Evolutionary conservation across 2,329 filamentous ascomycete genomes (phyloP).

Genomic region (Parastagonospora avenae): DNA sequence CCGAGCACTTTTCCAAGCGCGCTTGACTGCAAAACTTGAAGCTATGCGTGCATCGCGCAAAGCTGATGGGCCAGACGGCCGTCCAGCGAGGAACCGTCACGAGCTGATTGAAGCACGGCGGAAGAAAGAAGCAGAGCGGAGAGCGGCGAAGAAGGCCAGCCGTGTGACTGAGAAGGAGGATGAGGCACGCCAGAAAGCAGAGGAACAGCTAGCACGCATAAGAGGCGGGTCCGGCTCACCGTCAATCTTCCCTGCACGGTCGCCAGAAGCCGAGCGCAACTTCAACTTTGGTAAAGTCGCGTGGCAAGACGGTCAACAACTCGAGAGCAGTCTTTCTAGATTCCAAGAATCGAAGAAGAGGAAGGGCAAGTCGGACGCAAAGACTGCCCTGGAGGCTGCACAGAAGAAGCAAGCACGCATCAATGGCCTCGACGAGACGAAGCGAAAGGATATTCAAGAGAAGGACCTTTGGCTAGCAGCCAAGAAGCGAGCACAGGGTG

Average conservation of each 20-base stretch:
- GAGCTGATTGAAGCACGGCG: slow-evolving; percentile 90
- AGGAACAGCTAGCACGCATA: slow-evolving; percentile 61
- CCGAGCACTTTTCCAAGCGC: slow-evolving; percentile 76
- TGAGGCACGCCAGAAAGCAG: slow-evolving; percentile 68
- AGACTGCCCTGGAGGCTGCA: slow-evolving; percentile 81
- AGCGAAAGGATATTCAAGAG: slow-evolving; percentile 84
- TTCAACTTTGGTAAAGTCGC: slow-evolving; percentile 92
- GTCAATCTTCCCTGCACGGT: slow-evolving; percentile 53
- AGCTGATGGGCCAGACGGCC: slow-evolving; percentile 81
- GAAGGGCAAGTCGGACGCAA: slow-evolving; percentile 83
- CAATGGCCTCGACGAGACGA: slow-evolving; percentile 74
- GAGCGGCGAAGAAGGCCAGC: slow-evolving; percentile 86
- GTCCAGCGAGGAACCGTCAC: slow-evolving; percentile 82
- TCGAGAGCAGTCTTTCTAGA: slow-evolving; percentile 71
- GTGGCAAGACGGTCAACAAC: slow-evolving; percentile 81
- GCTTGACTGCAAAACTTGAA: slow-evolving; percentile 82
- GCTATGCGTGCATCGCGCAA: slow-evolving; percentile 84
- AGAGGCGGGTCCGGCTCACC: slow-evolving; percentile 65
- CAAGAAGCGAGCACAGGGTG: slow-evolving; percentile 84
- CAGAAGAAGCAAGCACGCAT: slow-evolving; percentile 86
- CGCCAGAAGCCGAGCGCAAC: slow-evolving; percentile 62
- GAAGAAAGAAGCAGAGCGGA: slow-evolving; percentile 83
- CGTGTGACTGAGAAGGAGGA: slow-evolving; percentile 78
- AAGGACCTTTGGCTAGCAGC: slow-evolving; percentile 95
- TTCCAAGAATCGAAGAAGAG: slow-evolving; percentile 72